Conservation (phyloP, 2,329 filamentous ascomycete genomes). For the Helicocarpus griseus region DNA sequence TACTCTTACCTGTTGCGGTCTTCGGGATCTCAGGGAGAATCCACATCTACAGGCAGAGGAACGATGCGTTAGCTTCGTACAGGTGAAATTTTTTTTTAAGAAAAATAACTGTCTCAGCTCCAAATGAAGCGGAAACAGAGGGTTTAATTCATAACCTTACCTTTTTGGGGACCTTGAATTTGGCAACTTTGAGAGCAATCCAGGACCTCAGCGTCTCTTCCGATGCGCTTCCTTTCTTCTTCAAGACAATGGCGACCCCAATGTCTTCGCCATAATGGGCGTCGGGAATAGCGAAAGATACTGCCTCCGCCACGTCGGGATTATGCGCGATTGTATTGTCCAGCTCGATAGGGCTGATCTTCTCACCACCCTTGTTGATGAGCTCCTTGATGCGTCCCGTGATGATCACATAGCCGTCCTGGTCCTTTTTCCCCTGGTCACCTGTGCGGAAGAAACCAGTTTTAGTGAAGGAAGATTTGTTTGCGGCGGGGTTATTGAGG, state of each 20-base stretch:
- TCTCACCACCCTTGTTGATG: conserved; percentile 82
- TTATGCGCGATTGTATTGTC: conserved; percentile 73
- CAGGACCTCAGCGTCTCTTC: conserved; percentile 57
- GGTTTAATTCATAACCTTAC: conserved; percentile 30
- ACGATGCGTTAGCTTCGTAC: neutral
- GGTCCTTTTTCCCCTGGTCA: conserved; percentile 72
- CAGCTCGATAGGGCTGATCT: conserved; percentile 79
- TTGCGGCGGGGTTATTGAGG: conserved; percentile 71
- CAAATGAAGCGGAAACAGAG: no score
- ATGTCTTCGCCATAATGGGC: conserved; percentile 78
- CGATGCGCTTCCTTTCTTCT: conserved; percentile 48
- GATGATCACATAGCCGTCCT: conserved; percentile 74
- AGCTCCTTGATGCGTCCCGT: conserved; percentile 90
- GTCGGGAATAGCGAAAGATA: conserved; percentile 74
- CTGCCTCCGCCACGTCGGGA: conserved; percentile 63
- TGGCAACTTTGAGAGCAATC: conserved; percentile 61
- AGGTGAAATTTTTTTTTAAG: neutral
- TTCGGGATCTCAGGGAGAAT: conserved; percentile 80
- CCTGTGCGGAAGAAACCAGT: conserved; percentile 81
- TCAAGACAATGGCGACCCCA: conserved; percentile 65
- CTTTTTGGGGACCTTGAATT: conserved; percentile 80
- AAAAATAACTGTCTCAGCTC: neutral
- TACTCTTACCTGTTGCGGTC: conserved; percentile 56
- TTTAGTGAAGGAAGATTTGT: conserved; percentile 61
- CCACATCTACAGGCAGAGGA: conserved; percentile 50